Evolutionary conservation across 805 yeast genomes (phyloP), one percentile per base, ranked within the genome.

Genomic region (Metschnikowia picachoensis): DNA sequence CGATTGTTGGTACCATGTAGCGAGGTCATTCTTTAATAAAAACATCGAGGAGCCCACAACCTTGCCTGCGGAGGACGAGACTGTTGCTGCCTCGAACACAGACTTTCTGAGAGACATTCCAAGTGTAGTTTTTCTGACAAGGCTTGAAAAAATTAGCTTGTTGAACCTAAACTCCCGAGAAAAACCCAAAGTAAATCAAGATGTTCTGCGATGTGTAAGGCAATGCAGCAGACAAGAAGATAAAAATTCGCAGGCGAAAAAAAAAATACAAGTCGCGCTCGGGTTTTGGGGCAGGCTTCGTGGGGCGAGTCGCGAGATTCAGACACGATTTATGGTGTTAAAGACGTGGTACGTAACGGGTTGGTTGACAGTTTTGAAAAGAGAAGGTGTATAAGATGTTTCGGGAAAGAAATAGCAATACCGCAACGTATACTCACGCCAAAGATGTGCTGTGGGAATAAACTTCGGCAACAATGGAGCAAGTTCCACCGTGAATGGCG

Each of bases 31-130:
- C n/a, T 43, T 38, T 25, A 59, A 46, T 30, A 56, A 47, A 12
- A 50, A 41, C 3, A 51, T 38, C 7, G 64, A 56, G 11, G 53
- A 49, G n/a, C 51, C 35, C 31, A 54, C 48, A 29, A 66, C 64
- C 28, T 51, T 49, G 12, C 51, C 38, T 8, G 60, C 60, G 13
- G 66, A 51, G 39, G 56, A 49, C 14, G 67, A 63, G 16, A 68
- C 55, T 31, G 60, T 61, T 28, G 56, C 56, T 6, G 61, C 47
- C 49, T 67, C 59, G 43, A 49, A 57, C 17, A 57, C 43, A 28
- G 51, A 35, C 44, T 54, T 55, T 50, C 53, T 46, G 11, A 46
- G 27, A 15, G 55, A 33, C 58, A 54, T 54, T 33, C 12, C 25
- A 20, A 12, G 33, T 33, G 35, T 12, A 1, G 8, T 33, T 33